Evolutionary conservation across 148 eudicot species (phyloP).

Genomic region (Vaccinium vitisidaea): DNA sequence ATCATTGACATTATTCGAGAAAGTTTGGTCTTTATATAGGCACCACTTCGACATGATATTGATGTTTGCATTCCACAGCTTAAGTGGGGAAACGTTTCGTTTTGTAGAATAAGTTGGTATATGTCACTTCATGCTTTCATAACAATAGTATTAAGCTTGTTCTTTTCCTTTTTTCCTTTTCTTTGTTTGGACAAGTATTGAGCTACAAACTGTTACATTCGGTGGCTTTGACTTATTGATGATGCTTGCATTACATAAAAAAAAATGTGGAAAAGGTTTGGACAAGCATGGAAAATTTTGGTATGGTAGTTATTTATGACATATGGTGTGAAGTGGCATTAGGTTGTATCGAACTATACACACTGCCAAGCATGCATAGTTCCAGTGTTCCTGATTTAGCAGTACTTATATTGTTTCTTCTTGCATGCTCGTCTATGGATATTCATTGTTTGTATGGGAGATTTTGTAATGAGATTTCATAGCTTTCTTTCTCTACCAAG

Average conservation of each 20-base stretch:
- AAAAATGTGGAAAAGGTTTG: not conserved
- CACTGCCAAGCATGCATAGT: not conserved
- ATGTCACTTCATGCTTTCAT: not conserved
- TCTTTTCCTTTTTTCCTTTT: not conserved
- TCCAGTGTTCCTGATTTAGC: conserved; percentile 4
- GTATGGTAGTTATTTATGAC: not conserved
- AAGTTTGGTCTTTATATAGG: not conserved
- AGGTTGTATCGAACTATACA: not conserved
- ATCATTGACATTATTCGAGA: not conserved
- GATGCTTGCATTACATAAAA: not conserved
- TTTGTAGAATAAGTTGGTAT: not conserved
- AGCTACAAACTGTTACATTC: not conserved
- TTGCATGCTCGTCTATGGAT: not conserved
- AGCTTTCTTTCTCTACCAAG: not conserved
- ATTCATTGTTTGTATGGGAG: not conserved
- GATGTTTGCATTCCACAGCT: not conserved
- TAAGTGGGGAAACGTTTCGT: not conserved
- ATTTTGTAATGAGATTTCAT: not conserved
- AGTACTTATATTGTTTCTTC: not conserved
- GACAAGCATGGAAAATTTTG: not conserved
- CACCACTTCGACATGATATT: not conserved
- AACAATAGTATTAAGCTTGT: not conserved
- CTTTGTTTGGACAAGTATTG: not conserved
- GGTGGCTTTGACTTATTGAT: not conserved
- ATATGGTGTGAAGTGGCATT: not conserved